Evolutionary conservation across 495 filamentous ascomycete species (phyloP), one percentile per base, ranked within the genome.

Genomic region (Penicillium turbatum): DNA sequence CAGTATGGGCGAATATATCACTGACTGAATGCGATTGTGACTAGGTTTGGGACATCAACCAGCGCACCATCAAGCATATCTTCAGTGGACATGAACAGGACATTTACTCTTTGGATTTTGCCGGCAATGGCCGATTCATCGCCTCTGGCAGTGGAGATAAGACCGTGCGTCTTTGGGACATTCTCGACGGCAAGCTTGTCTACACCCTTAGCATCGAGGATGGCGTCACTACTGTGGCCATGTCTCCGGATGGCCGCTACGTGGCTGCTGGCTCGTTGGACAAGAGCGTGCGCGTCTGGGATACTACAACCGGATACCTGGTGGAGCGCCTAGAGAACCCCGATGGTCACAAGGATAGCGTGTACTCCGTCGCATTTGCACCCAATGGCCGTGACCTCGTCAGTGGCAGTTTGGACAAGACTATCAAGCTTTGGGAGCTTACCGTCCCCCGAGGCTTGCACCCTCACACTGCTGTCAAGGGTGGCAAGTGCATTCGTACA

Each of bases 381-480:
- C 90, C 90, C 24, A 91, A 90, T 57, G 89, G 89, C 44, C 86
- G 86, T 51, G 88, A 92, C 59, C 82, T 95, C 45, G 89, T 95
- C 64, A 90, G 87, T 64, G 90, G 90, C 51, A 90, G 87, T 80
- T 74, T 95, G 57, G 90, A 95, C 68, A 92, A 92, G 79, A 93
- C 90, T 3, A 95, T 95, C 76, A 95, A 95, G 79, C 88, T 93
- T 79, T 95, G 90, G 90, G 90, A 95, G 70, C 77, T 95, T 36
- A 81, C 79, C 26, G 80, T 86, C 27, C 82, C 88, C 42, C 79
- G 87, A 52, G 82, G 82, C 42, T 69, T 79, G 55, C 76, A 84
- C 48, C 74, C 79, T 36, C 81, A 81, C 62, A 77, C 77, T 39
- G 80, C 80, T 41, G 74, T 82, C 35, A 89, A 88, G 78, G 83